A percentile compares a stretch with the other conserved stretches of the same genome.
Conservation (phyloP, 768 basidiomycete genomes). For the Boletus reticulatus region DNA sequence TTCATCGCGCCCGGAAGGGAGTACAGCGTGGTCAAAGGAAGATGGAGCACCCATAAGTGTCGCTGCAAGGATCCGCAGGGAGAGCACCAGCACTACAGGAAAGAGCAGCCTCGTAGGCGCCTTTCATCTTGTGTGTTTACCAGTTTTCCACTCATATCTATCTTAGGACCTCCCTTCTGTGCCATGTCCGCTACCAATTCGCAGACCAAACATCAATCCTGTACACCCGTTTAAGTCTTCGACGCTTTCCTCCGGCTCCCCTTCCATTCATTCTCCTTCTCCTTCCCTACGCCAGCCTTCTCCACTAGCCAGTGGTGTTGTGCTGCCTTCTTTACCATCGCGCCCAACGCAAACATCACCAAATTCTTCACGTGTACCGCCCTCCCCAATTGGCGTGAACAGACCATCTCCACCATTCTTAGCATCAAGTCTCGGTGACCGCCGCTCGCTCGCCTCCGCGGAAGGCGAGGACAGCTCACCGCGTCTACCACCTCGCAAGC, state of each 20-base stretch:
- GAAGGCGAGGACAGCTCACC: slow-evolving; percentile 35
- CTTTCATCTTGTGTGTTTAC: neutral
- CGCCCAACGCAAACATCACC: slow-evolving; percentile 39
- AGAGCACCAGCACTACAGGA: slow-evolving; percentile 45
- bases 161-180: slow-evolving; percentile 37
- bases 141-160: slow-evolving; percentile 1
- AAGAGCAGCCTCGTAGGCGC: slow-evolving; percentile 28
- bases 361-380: slow-evolving; percentile 41
- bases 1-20: slow-evolving; percentile 40
- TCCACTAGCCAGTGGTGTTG: slow-evolving; percentile 36
- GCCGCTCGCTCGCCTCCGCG: slow-evolving; percentile 37
- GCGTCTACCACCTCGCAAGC: slow-evolving; percentile 41
- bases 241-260: slow-evolving; percentile 48
- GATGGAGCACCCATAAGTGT: slow-evolving; percentile 34
- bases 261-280: slow-evolving; percentile 47
- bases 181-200: slow-evolving; percentile 44
- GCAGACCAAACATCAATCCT: slow-evolving; percentile 38
- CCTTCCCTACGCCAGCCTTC: slow-evolving; percentile 47
- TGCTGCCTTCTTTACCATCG: slow-evolving; percentile 33
- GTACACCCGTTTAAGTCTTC: slow-evolving; percentile 51
- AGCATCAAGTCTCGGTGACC: slow-evolving; percentile 42
- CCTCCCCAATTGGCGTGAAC: slow-evolving; percentile 37
- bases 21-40: slow-evolving; percentile 37
- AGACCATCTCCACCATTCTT: slow-evolving; percentile 40
- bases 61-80: slow-evolving; percentile 46